Conservation (phyloP, 768 basidiomycete species). For the Xerocomellus chrysenteron region DNA sequence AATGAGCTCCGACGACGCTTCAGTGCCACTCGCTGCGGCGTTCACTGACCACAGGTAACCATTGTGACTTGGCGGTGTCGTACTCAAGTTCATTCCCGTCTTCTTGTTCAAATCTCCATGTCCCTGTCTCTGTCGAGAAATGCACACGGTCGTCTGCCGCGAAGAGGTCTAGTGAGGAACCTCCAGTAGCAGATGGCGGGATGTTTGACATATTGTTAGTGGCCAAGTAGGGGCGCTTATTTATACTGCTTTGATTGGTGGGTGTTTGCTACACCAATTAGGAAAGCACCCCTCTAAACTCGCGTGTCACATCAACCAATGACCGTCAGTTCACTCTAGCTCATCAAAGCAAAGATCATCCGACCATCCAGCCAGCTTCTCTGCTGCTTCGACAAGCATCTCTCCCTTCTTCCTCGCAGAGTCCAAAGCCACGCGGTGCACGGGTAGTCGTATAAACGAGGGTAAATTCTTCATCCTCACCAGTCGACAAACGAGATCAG, state of each 20-base stretch:
- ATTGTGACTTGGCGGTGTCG: slow-evolving; percentile 68
- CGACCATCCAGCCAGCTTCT: slow-evolving; percentile 21
- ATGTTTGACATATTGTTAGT: slow-evolving; percentile 23
- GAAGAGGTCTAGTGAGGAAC: slow-evolving; percentile 60
- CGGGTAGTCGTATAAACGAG: slow-evolving; percentile 19
- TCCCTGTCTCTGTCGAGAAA: slow-evolving; percentile 68
- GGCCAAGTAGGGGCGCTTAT: slow-evolving; percentile 22
- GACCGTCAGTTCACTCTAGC: not conserved
- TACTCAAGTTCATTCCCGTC: slow-evolving; percentile 92
- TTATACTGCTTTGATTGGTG: slow-evolving; percentile 41
- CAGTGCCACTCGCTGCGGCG: not conserved
- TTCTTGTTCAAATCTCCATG: slow-evolving; percentile 89
- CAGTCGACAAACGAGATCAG: slow-evolving; percentile 17
- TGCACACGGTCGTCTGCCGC: slow-evolving; percentile 80
- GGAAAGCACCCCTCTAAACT: slow-evolving; percentile 5
- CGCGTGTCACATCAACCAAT: too few species aligned
- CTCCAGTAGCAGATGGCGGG: slow-evolving; percentile 50
- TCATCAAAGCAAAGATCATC: slow-evolving; percentile 24
- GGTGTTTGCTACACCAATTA: not conserved
- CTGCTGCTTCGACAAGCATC: slow-evolving; percentile 20
- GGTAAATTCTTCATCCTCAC: slow-evolving; percentile 16
- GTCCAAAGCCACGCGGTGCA: slow-evolving; percentile 24
- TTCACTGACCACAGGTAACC: slow-evolving; percentile 79
- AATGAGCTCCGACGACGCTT: not conserved
- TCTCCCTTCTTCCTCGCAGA: slow-evolving; percentile 22